Conservation (phyloP, 108 stramenopile genomes). For the Bacterosira constricta region DNA sequence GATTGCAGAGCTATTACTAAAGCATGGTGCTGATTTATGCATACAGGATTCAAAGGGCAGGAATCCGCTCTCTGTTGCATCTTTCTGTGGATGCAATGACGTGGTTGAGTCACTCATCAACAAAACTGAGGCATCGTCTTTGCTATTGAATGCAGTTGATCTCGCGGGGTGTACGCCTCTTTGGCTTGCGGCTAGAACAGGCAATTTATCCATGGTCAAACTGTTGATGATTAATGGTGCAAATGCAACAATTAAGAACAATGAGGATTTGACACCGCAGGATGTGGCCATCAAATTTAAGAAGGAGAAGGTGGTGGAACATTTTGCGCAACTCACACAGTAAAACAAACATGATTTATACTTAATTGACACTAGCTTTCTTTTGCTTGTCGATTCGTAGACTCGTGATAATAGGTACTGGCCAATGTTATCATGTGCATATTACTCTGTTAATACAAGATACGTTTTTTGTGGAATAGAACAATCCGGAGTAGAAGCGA, state of each 20-base stretch:
- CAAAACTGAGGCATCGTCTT: background rate
- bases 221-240: constrained; percentile 46
- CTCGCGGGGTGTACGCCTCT: constrained; percentile 47
- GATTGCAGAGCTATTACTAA: constrained; percentile 28
- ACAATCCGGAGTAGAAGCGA: too few relatives aligned
- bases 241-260: constrained; percentile 39
- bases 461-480: too few relatives aligned
- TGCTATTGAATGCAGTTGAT: constrained; percentile 32
- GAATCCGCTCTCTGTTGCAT: constrained; percentile 38
- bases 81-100: constrained; percentile 57
- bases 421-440: too few relatives aligned
- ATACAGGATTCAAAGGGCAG: constrained; percentile 31
- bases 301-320: constrained; percentile 37
- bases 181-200: constrained; percentile 57
- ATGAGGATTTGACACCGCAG: constrained; percentile 30
- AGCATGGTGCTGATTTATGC: constrained; percentile 6
- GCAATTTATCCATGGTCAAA: constrained; percentile 34
- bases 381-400: too few relatives aligned
- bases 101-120: constrained; percentile 32
- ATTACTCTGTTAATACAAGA: too few relatives aligned
- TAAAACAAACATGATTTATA: too few relatives aligned
- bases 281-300: constrained; percentile 51
- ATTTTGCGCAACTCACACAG: constrained; percentile 11
- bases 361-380: too few relatives aligned
- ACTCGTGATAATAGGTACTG: too few relatives aligned